Conservation (phyloP, 768 basidiomycete species). For the Mycena vulgaris region DNA sequence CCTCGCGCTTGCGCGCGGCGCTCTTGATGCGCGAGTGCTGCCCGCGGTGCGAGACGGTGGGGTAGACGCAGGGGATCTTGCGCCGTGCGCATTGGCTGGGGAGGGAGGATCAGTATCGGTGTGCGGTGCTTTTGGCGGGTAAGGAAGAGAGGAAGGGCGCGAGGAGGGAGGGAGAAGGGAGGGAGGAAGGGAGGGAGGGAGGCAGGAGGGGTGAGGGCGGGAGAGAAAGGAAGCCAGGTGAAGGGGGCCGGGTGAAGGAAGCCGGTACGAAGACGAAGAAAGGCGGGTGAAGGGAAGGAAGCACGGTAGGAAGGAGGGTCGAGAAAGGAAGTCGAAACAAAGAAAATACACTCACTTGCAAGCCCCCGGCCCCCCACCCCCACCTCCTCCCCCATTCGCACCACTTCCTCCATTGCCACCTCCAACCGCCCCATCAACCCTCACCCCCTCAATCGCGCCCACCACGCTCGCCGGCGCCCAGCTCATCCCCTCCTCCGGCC, state of each 20-base stretch:
- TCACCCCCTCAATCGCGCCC: too few species aligned
- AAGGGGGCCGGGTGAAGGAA: too few species aligned
- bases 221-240: too few species aligned
- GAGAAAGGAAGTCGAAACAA: not conserved
- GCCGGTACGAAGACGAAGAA: too few species aligned
- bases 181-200: not conserved
- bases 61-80: conserved; percentile 62
- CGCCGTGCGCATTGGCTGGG: conserved; percentile 64
- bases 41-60: conserved; percentile 65
- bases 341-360: conserved; percentile 60
- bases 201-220: too few species aligned
- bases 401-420: not conserved
- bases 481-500: conserved; percentile 54
- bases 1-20: conserved; percentile 23
- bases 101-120: conserved; percentile 33
- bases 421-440: not conserved
- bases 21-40: conserved; percentile 54
- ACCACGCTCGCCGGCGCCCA: conserved; percentile 9
- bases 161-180: not conserved
- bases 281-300: not conserved
- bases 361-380: too few species aligned
- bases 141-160: not conserved
- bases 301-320: not conserved
- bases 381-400: too few species aligned
- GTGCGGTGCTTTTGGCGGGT: too few species aligned